These are phyloP conservation scores for Venturia effusa DNA, from an alignment of 2,329 filamentous ascomycete genomes.

Conservation along the genomic window DNA sequence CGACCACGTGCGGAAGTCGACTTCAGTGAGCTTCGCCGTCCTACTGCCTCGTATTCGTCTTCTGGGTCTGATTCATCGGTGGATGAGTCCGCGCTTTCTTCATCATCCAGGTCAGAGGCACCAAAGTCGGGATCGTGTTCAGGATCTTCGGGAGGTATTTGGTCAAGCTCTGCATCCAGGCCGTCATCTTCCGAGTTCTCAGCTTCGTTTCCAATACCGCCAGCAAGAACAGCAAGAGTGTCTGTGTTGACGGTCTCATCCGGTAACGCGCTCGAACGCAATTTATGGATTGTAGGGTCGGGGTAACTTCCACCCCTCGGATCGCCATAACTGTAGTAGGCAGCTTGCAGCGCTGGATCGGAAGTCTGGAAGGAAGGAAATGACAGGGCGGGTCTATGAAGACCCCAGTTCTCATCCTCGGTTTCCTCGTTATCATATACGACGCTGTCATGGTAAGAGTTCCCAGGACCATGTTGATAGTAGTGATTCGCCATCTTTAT, in stretches of 20 bases:
- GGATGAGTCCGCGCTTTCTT: background rate
- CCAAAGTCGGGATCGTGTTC: conserved; percentile 3
- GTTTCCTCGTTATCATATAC: background rate
- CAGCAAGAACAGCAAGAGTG: background rate
- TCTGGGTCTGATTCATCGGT: background rate
- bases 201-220: conserved; percentile 15
- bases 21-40: background rate
- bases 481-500: background rate
- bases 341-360: conserved; percentile 8
- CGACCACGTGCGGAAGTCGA: conserved; percentile 2
- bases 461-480: background rate
- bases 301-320: conserved; percentile 10
- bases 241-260: background rate
- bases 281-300: conserved; percentile 4
- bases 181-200: conserved; percentile 17
- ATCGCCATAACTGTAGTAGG: conserved; percentile 12
- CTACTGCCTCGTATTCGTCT: background rate
- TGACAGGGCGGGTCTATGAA: background rate
- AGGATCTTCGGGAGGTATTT: background rate
- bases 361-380: conserved; percentile 10
- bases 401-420: background rate
- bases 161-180: background rate
- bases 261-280: background rate
- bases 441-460: background rate
- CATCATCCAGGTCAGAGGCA: background rate